These are phyloP conservation scores for Blastobotrys attinorum DNA, from an alignment of 805 yeast species.

Conservation along the genomic window DNA sequence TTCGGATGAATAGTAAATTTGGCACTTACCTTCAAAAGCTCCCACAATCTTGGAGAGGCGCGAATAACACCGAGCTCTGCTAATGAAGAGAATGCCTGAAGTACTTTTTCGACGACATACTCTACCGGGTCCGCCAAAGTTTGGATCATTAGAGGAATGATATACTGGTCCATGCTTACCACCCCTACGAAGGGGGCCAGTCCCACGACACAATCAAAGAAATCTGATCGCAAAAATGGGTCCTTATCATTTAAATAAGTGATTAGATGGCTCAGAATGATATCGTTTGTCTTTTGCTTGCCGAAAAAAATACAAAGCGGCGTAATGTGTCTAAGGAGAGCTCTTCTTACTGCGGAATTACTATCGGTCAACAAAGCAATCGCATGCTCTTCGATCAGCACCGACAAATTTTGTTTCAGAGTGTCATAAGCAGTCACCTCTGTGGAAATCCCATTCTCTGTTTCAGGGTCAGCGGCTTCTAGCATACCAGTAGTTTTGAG, in stretches of 20 bases:
- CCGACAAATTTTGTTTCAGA: conserved; percentile 39
- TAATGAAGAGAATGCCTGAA: conserved; percentile 50
- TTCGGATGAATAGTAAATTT: conserved; percentile 77
- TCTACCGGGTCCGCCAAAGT: conserved; percentile 81
- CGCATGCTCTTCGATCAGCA: conserved; percentile 58
- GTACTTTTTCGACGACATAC: conserved; percentile 62
- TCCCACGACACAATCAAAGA: conserved; percentile 63
- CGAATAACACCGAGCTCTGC: conserved; percentile 50
- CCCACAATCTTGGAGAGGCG: conserved; percentile 42
- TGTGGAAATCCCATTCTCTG: conserved; percentile 34
- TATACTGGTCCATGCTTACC: conserved; percentile 75
- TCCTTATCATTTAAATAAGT: conserved; percentile 82
- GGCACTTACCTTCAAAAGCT: conserved; percentile 41
- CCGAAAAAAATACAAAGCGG: conserved; percentile 80
- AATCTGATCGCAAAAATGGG: conserved; percentile 55
- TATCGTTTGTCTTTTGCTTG: conserved; percentile 78
- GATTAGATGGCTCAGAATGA: conserved; percentile 81
- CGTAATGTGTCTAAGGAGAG: conserved; percentile 62
- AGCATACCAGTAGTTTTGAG: conserved; percentile 34
- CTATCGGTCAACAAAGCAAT: conserved; percentile 62
- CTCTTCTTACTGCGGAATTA: conserved; percentile 55
- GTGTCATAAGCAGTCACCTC: conserved; percentile 27
- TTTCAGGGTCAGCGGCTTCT: conserved; percentile 37
- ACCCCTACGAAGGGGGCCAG: conserved; percentile 77
- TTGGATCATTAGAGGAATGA: conserved; percentile 77